These are phyloP conservation scores for Diaporthe ilicicola DNA, from an alignment of 2,329 filamentous ascomycete genomes.

Conservation along the genomic window DNA sequence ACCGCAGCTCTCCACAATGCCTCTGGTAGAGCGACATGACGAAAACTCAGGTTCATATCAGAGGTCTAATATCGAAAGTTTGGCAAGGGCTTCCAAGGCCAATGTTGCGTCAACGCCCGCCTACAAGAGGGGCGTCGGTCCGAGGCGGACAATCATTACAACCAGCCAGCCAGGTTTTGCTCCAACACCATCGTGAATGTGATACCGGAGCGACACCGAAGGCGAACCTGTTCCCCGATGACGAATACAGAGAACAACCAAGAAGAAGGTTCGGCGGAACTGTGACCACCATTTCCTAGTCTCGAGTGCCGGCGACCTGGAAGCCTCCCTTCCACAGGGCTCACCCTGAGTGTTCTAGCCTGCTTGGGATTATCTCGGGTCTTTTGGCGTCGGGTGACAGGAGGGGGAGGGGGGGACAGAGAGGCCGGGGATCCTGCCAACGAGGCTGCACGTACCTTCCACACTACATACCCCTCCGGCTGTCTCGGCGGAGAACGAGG, in stretches of 20 bases:
- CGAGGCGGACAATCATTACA: constrained; percentile 3
- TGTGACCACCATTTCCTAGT: background rate
- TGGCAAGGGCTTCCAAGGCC: constrained; percentile 5
- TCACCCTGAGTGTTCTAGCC: constrained; percentile 5
- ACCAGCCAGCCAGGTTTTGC: constrained; percentile 3
- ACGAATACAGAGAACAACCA: background rate
- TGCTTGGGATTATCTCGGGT: constrained; percentile 2
- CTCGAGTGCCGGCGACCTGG: background rate
- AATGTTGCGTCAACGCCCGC: background rate
- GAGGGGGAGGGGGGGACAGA: background rate
- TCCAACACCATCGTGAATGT: constrained; percentile 5
- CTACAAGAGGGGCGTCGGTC: constrained; percentile 11
- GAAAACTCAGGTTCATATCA: background rate
- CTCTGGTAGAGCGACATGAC: background rate
- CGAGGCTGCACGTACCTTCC: background rate
- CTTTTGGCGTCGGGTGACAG: background rate
- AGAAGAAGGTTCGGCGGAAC: constrained; percentile 18
- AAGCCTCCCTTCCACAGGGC: constrained; percentile 7
- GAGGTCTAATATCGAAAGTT: background rate
- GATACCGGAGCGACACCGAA: constrained; percentile 21
- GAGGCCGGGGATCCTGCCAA: background rate
- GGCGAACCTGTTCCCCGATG: background rate
- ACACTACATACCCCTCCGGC: background rate
- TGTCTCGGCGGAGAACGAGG: constrained; percentile 3
- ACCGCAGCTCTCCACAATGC: background rate